Evolutionary conservation across 345 rosid species (phyloP).

Genomic region (Brassica juncea): DNA sequence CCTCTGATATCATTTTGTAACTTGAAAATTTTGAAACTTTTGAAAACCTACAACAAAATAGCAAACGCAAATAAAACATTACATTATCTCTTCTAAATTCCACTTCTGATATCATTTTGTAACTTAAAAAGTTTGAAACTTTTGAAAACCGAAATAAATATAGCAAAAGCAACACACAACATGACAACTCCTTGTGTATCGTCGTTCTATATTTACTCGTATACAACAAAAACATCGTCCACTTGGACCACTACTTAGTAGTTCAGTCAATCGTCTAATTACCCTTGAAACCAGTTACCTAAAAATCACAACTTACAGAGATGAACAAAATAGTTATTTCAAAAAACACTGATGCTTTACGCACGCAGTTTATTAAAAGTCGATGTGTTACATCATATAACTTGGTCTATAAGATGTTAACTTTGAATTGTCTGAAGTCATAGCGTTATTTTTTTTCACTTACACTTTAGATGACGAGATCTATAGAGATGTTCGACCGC

Average conservation of each 20-base stretch:
- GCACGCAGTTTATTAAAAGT: slow-evolving; percentile 20
- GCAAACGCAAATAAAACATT: neutral
- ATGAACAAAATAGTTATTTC: slow-evolving; percentile 17
- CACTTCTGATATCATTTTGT: neutral
- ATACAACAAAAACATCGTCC: neutral
- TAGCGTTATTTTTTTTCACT: neutral
- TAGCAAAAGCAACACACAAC: neutral
- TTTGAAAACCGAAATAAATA: neutral
- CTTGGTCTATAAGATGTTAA: slow-evolving; percentile 24
- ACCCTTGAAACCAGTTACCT: slow-evolving; percentile 14
- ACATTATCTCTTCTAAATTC: neutral
- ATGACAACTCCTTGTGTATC: neutral
- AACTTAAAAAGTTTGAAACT: neutral
- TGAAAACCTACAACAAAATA: too few relatives aligned
- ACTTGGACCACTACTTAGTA: slow-evolving; percentile 4
- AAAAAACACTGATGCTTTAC: neutral
- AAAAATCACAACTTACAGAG: neutral
- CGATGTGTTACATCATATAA: slow-evolving; percentile 36
- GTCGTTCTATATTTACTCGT: neutral
- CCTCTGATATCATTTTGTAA: too few relatives aligned
- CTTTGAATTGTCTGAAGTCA: slow-evolving; percentile 22
- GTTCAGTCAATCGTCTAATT: slow-evolving; percentile 9
- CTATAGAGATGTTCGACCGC: slow-evolving; percentile 38
- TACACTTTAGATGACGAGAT: slow-evolving; percentile 28
- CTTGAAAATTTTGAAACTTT: too few relatives aligned